These are phyloP conservation scores for Phytophthora pini DNA, from an alignment of 352 stramenopile species.

Conservation along the genomic window DNA sequence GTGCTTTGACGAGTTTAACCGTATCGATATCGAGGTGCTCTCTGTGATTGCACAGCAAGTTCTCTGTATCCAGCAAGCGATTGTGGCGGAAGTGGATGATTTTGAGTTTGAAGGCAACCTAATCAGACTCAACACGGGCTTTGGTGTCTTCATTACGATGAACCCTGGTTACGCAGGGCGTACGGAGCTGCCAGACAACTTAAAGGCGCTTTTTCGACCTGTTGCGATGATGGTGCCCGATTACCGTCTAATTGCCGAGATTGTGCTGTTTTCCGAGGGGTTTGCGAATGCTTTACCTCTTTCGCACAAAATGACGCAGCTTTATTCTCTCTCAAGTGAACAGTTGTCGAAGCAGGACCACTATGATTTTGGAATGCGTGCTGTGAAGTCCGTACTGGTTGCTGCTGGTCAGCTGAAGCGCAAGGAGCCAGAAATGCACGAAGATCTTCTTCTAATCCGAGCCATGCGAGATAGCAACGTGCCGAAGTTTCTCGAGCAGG, in stretches of 20 bases:
- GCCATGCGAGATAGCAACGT: slow-evolving; percentile 97
- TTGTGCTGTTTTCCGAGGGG: slow-evolving; percentile 94
- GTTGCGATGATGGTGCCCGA: slow-evolving; percentile 97
- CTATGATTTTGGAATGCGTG: slow-evolving; percentile 96
- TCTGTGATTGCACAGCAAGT: slow-evolving; percentile 97
- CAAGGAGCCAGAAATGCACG: slow-evolving; percentile 94
- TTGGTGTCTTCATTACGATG: slow-evolving; percentile 97
- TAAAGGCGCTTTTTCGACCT: slow-evolving; percentile 94
- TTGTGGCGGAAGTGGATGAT: slow-evolving; percentile 86
- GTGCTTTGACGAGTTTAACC: slow-evolving; percentile 97
- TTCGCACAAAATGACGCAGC: slow-evolving; percentile 95
- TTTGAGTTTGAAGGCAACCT: slow-evolving; percentile 96
- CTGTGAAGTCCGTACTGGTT: slow-evolving; percentile 94
- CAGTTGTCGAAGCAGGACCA: slow-evolving; percentile 96
- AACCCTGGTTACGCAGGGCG: slow-evolving; percentile 94
- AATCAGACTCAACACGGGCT: slow-evolving; percentile 91
- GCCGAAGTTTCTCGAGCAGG: slow-evolving; percentile 95
- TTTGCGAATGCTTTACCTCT: slow-evolving; percentile 93
- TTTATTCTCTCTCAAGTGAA: slow-evolving; percentile 94
- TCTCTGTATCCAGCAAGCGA: slow-evolving; percentile 94
- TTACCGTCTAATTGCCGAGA: slow-evolving; percentile 94
- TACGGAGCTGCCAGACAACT: slow-evolving; percentile 93
- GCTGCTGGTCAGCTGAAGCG: slow-evolving; percentile 94
- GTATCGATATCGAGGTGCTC: slow-evolving; percentile 96
- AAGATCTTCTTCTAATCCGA: slow-evolving; percentile 95